Evolutionary conservation across 768 basidiomycete genomes (phyloP), one percentile per base, ranked within the genome.

Genomic region (Suillus variegatus): DNA sequence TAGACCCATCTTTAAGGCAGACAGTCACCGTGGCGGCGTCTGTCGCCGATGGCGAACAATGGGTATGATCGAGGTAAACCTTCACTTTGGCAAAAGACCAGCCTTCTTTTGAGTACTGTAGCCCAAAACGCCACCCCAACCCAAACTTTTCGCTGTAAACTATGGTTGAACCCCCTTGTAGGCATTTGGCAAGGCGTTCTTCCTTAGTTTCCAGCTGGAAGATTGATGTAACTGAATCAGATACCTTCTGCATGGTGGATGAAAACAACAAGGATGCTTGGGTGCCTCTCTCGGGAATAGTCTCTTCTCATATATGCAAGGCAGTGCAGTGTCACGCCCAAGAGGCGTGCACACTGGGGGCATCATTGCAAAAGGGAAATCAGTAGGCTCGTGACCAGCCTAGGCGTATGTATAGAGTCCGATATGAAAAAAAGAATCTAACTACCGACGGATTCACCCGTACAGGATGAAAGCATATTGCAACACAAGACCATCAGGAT

Each of bases 111-210:
- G n/a, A 10, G n/a, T 47, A 68, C 2, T 75, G 49, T 32, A 75
- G 61, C 6, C 74, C 74, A 6, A 75, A 61, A 3, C 74, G 75
- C 75, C 73, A 75, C 3, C 74, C 74, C 8, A 75, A 7, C 0
- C 74, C 74, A 55, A 75, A 76, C 16, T 52, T 54, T n/a, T 72
- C 70, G 65, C 71, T 68, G 73, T 75, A 75, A 46, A 68, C 61
- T 47, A 58, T 65, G 20, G 66, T 4, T 16, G 52, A 25, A 20
- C 68, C 66, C 0, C 36, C 32, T 1, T 65, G 44, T 3, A 67
- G 41, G 51, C 71, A 73, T 49, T 64, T 49, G 36, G 47, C 52
- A 3, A 75, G 74, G 32, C 63, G 67, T 2, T 51, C 66, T 43
- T 73, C 72, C 56, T 67, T 68, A 67, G 70, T 69, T 28, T 51